Conservation (phyloP, 75 land plant species). For the Picea sitchensis region DNA sequence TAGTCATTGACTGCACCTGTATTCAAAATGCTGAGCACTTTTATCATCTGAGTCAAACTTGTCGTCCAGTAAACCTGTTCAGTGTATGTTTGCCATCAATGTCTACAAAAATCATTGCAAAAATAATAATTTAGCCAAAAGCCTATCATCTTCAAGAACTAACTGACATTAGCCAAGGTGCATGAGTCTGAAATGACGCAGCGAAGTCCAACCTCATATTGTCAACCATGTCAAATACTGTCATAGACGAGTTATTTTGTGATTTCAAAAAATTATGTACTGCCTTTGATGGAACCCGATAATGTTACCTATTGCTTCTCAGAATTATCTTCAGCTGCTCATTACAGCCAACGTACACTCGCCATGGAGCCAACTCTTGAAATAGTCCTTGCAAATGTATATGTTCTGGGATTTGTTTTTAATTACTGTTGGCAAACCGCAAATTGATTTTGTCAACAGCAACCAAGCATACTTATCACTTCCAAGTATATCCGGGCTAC, state of each 20-base stretch:
- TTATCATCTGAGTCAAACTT: conserved; percentile 3
- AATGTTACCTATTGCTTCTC: background rate
- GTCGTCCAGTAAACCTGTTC: conserved; percentile 2
- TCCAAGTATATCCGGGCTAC: background rate
- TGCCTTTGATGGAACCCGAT: background rate
- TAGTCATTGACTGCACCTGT: background rate
- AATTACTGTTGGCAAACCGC: too few relatives aligned
- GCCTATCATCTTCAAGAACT: background rate
- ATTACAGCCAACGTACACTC: background rate
- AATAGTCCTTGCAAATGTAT: conserved; percentile 1
- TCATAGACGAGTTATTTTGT: background rate
- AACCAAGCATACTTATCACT: background rate
- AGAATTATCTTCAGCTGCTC: conserved; percentile 4
- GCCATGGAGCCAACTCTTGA: background rate
- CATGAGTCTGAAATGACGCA: background rate
- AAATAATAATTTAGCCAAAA: background rate
- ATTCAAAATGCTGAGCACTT: conserved; percentile 4
- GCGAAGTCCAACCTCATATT: background rate
- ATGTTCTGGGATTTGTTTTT: background rate
- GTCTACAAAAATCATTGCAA: background rate
- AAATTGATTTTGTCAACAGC: too few relatives aligned
- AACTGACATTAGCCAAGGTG: background rate
- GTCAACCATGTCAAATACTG: background rate
- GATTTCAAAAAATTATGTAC: background rate
- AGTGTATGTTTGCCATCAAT: background rate